Base-by-base conservation (phyloP, 306 rosid genomes). In the Clitoria ternatea region DNA sequence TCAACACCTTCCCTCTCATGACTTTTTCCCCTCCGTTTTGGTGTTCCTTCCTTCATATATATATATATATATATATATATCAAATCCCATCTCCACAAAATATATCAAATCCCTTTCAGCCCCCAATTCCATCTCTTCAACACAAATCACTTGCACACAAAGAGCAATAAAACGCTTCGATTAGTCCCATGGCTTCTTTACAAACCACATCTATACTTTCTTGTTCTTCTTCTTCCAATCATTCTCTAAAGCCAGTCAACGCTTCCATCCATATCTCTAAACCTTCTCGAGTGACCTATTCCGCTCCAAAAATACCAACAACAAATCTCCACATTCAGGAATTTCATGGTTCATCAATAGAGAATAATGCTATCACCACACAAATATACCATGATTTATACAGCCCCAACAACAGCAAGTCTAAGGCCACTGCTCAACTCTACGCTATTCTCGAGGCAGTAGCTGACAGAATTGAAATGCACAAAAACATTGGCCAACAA, bases 381-480 rank as follows among this genome's bases (percentile, higher is more conserved):
- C 15, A 10, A 3, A 20, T 37, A 9, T 29, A 55, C 3, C 62
- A 72, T 1, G 60, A 9, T 43, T 3, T 62, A 11, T 10, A 3
- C 29, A 18, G 42, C 19, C 8, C 12, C 62, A 53, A 13, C 4
- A 3, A 20, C 15, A 3, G 15, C 15, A 19, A 42, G 1, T 23
- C 80, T 10, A 52, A 64, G 10, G 57, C 45, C 2, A 70, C 66
- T 0, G 17, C 50, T 13, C 82, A 85, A 57, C 84, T 89, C 42
- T 81, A 83, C 6, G 86, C 80, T 10, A 47, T 89, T 55, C 69
- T 87, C 6, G 89, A 87, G 53, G 72, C 75, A 4, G 83, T 87
- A 0, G 52, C 82, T 0, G 89, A 89, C 61, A 82, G 96, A 19
- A 43, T 83, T 0, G 89, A 85, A 60, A 87, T 85, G 88, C 96